These are phyloP conservation scores for Prunus fruticosa DNA, from an alignment of 306 rosid genomes.

Conservation along the genomic window DNA sequence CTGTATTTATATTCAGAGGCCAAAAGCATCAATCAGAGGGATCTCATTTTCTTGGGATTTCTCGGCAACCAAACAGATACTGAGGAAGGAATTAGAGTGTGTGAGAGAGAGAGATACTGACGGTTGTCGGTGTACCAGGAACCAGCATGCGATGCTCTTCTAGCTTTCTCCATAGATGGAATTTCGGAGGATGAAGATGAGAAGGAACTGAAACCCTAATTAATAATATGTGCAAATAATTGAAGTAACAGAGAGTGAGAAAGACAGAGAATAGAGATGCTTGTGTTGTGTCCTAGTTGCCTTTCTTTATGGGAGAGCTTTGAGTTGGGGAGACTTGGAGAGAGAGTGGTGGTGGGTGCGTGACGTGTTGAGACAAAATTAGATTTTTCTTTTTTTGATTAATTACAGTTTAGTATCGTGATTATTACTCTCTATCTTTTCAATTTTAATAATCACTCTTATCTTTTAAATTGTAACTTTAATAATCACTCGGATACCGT, in stretches of 20 bases:
- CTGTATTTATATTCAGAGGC: background rate
- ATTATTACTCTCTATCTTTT: too few relatives aligned
- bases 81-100: too few relatives aligned
- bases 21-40: background rate
- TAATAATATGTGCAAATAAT: background rate
- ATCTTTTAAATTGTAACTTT: too few relatives aligned
- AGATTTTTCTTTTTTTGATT: too few relatives aligned
- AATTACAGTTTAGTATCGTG: too few relatives aligned
- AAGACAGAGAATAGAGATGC: background rate
- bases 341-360: background rate
- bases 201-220: slow-evolving; percentile 13
- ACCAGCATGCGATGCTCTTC: slow-evolving; percentile 86
- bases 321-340: background rate
- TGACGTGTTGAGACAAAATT: background rate
- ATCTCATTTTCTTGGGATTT: background rate
- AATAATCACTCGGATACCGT: too few relatives aligned
- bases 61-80: background rate
- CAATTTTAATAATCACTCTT: too few relatives aligned
- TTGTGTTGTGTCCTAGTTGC: background rate
- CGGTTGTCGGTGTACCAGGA: slow-evolving; percentile 87
- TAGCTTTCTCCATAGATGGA: slow-evolving; percentile 48
- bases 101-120: slow-evolving; percentile 35
- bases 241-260: background rate
- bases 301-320: background rate
- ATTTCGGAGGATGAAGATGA: slow-evolving; percentile 4